phyloP scores from a whole-genome alignment of 306 rosid species.

The Pueraria montana region DNA sequence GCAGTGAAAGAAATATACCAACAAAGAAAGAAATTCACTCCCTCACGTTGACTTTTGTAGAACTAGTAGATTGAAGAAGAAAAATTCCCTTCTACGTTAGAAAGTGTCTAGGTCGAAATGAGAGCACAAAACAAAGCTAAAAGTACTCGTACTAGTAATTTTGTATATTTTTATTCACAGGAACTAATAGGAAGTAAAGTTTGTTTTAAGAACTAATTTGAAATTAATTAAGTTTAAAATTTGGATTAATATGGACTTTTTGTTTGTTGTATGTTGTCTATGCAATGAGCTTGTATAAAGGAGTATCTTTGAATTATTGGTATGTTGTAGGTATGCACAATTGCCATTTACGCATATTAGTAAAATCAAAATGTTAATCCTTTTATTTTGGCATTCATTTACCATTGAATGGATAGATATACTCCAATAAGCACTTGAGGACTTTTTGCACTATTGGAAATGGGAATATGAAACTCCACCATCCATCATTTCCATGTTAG shows the following conservation, averaged over 20 bases:
- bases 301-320: not conserved
- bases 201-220: not conserved
- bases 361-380: not conserved
- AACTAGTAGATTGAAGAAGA: not conserved
- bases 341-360: not conserved
- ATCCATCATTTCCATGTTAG: not conserved
- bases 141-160: too few species aligned
- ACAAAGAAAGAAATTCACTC: too few species aligned
- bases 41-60: not conserved
- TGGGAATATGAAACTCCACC: not conserved
- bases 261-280: not conserved
- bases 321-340: not conserved
- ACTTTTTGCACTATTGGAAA: not conserved
- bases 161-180: not conserved
- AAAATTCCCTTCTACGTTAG: not conserved
- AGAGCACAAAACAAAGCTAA: too few species aligned
- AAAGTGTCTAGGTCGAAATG: too few species aligned
- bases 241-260: too few species aligned
- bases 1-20: too few species aligned
- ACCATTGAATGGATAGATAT: not conserved
- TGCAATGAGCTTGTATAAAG: not conserved
- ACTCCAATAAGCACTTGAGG: not conserved
- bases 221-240: too few species aligned
- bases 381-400: not conserved
- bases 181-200: not conserved